Conservation (phyloP, 192 early-diverging fungal species). For the Glomus cerebriforme region DNA sequence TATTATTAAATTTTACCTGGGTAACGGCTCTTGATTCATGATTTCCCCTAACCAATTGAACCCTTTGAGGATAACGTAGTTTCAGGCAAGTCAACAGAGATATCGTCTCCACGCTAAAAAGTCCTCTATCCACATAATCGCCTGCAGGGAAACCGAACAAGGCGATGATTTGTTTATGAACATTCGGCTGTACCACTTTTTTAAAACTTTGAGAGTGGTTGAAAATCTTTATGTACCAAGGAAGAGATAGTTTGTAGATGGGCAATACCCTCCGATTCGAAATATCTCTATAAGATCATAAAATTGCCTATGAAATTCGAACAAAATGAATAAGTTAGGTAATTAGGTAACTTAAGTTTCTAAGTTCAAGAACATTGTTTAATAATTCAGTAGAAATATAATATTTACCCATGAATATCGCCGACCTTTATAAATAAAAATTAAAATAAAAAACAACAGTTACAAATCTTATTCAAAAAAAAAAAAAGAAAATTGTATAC, state of each 20-base stretch:
- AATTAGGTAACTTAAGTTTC: background rate
- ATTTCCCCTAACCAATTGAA: conserved; percentile 90
- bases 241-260: conserved; percentile 86
- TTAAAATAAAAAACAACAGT: background rate
- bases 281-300: conserved; percentile 89
- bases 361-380: background rate
- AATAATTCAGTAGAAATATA: too few species aligned
- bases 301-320: conserved; percentile 62
- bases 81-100: conserved; percentile 86
- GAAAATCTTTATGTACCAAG: conserved; percentile 54
- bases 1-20: conserved; percentile 49
- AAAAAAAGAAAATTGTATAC: background rate
- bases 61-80: conserved; percentile 83
- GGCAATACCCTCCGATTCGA: conserved; percentile 77
- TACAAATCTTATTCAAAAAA: background rate
- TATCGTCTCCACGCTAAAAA: conserved; percentile 91
- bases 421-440: background rate
- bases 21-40: conserved; percentile 95
- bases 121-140: conserved; percentile 87
- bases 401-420: conserved; percentile 22
- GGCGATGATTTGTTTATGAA: conserved; percentile 21
- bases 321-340: background rate
- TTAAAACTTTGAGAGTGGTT: conserved; percentile 1
- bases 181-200: background rate
- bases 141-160: conserved; percentile 45